phyloP scores from a whole-genome alignment of 139 green algal genomes.

The Tetradesmus obliquus region DNA sequence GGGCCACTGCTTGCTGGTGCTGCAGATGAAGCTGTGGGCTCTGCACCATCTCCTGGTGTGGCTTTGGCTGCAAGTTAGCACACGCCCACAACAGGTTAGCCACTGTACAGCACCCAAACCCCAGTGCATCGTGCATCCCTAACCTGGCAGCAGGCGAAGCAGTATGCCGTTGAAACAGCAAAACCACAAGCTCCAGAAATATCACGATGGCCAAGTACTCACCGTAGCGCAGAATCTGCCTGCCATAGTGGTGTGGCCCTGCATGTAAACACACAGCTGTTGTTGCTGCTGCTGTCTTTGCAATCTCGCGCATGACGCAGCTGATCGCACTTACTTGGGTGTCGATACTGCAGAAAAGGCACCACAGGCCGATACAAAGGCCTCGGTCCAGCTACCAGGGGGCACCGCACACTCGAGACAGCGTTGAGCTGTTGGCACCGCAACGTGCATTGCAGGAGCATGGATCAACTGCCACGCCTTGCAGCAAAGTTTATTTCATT shows the following conservation, averaged over 20 bases:
- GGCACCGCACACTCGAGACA: neutral
- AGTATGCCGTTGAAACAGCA: no score
- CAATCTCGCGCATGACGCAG: neutral
- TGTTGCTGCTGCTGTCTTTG: neutral
- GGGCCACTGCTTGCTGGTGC: neutral
- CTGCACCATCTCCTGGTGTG: neutral
- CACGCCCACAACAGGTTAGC: neutral
- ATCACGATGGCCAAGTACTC: neutral
- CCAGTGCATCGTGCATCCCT: neutral
- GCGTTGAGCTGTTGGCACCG: neutral
- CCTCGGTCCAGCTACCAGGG: neutral
- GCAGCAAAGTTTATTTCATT: neutral
- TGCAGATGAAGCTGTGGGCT: neutral
- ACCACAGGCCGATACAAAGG: neutral
- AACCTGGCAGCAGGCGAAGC: neutral
- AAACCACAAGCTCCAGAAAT: no score
- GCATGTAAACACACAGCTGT: neutral
- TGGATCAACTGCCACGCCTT: neutral
- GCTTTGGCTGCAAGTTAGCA: neutral
- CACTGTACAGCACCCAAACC: neutral
- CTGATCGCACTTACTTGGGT: neutral
- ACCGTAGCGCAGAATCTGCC: neutral
- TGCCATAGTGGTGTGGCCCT: neutral
- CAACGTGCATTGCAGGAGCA: neutral
- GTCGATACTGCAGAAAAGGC: neutral